phyloP scores from a whole-genome alignment of 768 basidiomycete genomes.

The Phanerochaete carnosa region DNA sequence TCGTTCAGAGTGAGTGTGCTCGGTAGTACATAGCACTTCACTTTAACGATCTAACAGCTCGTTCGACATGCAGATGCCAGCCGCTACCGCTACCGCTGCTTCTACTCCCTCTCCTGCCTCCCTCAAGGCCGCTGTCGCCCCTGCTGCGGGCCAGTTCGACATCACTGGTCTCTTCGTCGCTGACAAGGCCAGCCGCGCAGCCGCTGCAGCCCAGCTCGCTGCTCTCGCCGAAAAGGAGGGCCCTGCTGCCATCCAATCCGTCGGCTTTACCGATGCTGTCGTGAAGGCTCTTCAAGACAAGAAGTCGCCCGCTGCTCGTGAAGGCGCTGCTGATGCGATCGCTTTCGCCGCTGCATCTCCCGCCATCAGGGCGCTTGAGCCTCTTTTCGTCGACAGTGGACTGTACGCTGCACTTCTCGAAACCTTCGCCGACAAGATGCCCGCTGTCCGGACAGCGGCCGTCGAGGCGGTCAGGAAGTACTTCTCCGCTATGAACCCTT shows the following conservation, averaged over 20 bases:
- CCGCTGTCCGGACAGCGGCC: conserved; percentile 80
- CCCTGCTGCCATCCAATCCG: conserved; percentile 66
- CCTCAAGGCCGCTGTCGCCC: conserved; percentile 60
- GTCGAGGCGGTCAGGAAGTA: conserved; percentile 79
- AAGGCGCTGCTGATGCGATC: conserved; percentile 79
- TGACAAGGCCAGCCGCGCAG: conserved; percentile 79
- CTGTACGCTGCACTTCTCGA: conserved; percentile 87
- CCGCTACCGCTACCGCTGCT: conserved; percentile 66
- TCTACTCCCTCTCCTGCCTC: conserved; percentile 58
- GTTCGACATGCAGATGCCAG: conserved; percentile 58
- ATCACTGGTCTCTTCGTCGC: conserved; percentile 74
- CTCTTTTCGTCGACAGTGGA: conserved; percentile 82
- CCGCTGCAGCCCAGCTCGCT: conserved; percentile 67
- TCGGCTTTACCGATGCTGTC: conserved; percentile 68
- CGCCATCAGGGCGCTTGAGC: conserved; percentile 80
- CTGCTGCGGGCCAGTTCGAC: conserved; percentile 65
- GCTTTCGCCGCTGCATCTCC: conserved; percentile 62
- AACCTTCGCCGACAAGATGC: conserved; percentile 92
- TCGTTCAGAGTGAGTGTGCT: conserved; percentile 21
- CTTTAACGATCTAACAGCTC: not conserved
- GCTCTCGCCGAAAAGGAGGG: conserved; percentile 82
- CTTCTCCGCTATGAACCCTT: conserved; percentile 79
- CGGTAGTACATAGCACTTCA: not conserved
- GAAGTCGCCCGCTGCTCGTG: conserved; percentile 89
- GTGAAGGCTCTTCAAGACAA: conserved; percentile 91